These are phyloP conservation scores for Alternaria sp. DNA, from an alignment of 2,329 filamentous ascomycete genomes.

Conservation along the genomic window DNA sequence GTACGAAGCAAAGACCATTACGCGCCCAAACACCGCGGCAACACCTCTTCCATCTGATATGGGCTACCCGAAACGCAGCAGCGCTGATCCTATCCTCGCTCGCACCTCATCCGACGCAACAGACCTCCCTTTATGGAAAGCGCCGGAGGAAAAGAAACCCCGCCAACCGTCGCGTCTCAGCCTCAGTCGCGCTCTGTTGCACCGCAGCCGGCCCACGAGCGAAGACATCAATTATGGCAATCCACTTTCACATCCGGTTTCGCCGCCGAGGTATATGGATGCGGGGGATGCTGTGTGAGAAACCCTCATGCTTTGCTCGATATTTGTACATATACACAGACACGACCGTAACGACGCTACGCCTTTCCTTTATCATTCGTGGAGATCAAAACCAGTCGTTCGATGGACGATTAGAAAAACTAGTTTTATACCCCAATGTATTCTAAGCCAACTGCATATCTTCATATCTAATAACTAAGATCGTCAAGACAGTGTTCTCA, in stretches of 20 bases:
- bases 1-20: neutral
- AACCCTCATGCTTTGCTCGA: too few species aligned
- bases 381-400: neutral
- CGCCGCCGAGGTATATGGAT: neutral
- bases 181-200: neutral
- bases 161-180: neutral
- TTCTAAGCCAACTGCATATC: neutral
- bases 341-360: neutral
- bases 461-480: neutral
- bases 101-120: neutral
- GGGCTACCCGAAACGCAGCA: neutral
- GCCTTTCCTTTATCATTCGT: neutral
- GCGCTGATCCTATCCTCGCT: neutral
- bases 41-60: neutral
- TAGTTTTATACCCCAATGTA: neutral
- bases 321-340: neutral
- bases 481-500: neutral
- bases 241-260: too few species aligned
- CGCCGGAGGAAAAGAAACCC: neutral
- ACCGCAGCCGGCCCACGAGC: neutral
- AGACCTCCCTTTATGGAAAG: neutral
- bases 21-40: slow-evolving; percentile 2
- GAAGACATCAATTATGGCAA: neutral
- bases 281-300: neutral
- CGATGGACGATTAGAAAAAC: neutral